phyloP scores from a whole-genome alignment of 108 stramenopile species.

The Nannochloropsis granulata region DNA sequence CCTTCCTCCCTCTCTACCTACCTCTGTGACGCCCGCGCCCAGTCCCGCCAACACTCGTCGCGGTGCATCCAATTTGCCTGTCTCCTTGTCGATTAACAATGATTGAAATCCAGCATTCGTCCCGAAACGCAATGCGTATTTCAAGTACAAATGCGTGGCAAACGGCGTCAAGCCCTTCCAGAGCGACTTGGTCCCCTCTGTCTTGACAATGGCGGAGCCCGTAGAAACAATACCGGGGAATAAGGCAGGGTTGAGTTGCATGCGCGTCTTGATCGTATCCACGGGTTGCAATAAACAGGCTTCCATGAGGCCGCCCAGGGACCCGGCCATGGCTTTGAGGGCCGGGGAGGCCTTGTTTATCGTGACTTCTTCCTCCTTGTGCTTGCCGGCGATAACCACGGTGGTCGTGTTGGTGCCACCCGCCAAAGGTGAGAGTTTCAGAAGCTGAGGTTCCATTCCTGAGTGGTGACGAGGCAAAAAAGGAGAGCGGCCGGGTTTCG shows the following conservation, averaged over 20 bases:
- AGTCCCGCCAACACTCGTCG: background rate
- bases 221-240: background rate
- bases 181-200: background rate
- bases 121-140: background rate
- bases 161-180: background rate
- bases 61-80: background rate
- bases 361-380: background rate
- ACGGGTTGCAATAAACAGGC: background rate
- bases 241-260: background rate
- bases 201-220: background rate
- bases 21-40: background rate
- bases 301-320: background rate
- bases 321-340: background rate
- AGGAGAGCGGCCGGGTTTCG: no score
- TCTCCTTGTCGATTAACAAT: background rate
- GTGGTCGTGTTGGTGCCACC: background rate
- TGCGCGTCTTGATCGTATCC: background rate
- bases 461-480: no score
- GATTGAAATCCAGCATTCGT: background rate
- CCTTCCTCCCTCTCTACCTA: background rate
- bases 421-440: no score
- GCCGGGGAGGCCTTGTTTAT: background rate
- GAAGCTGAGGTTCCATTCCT: no score
- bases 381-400: background rate
- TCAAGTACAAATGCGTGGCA: background rate